phyloP scores from a whole-genome alignment of 129 eudicot species.

The Saposhnikovia divaricata region DNA sequence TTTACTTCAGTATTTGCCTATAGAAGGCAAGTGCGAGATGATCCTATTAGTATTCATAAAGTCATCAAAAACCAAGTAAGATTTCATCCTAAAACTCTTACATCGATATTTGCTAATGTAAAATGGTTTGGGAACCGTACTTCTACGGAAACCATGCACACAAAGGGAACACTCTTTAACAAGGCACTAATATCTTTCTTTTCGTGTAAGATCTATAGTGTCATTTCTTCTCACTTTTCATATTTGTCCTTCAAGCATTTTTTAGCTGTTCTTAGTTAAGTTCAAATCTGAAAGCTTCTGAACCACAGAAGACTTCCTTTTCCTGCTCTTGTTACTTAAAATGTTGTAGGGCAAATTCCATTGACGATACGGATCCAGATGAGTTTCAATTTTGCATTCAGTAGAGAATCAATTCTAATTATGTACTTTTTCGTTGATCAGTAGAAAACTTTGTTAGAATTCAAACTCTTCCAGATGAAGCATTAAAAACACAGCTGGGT shows the following conservation, averaged over 20 bases:
- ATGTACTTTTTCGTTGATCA: no score
- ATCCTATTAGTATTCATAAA: neutral
- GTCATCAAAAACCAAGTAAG: neutral
- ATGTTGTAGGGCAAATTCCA: neutral
- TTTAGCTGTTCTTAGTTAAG: neutral
- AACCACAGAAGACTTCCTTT: neutral
- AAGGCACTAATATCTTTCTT: neutral
- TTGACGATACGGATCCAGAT: neutral
- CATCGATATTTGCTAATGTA: neutral
- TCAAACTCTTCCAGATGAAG: no score
- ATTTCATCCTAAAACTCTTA: neutral
- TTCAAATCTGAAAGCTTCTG: neutral
- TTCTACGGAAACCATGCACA: neutral
- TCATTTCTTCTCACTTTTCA: neutral
- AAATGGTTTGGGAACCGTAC: neutral
- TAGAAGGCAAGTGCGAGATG: neutral
- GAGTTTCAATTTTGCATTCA: neutral
- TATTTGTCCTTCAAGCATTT: neutral
- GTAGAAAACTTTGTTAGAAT: no score
- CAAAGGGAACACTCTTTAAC: neutral
- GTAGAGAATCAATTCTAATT: no score
- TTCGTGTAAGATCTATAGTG: neutral
- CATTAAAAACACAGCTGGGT: no score
- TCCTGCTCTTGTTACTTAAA: neutral
- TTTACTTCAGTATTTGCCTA: neutral